Percentiles rank a stretch among this genome's conserved stretches.
These are phyloP conservation scores for Solanum corneliomulleri DNA, from an alignment of 257 asterid species.

Conservation along the genomic window DNA sequence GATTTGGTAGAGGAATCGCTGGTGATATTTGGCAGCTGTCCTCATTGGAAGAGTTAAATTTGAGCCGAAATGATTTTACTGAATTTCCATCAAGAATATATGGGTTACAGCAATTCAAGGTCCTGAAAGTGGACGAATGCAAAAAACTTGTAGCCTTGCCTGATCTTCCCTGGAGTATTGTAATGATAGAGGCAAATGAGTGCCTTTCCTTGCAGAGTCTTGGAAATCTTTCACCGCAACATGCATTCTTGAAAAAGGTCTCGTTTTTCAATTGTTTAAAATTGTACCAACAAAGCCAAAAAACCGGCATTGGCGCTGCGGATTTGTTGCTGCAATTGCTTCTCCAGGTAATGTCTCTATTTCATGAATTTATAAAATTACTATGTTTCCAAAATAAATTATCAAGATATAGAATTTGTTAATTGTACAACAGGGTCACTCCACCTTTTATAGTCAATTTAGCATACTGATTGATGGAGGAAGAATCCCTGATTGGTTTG, in stretches of 20 bases:
- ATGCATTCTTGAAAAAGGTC: constrained; percentile 3
- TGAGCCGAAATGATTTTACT: background rate
- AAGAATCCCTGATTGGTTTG: background rate
- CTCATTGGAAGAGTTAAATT: constrained; percentile 7
- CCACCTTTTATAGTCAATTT: background rate
- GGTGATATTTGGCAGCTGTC: background rate
- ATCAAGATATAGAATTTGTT: background rate
- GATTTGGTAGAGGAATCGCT: background rate
- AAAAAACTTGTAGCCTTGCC: background rate
- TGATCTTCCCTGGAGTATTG: constrained; percentile 7
- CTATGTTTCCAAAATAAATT: background rate
- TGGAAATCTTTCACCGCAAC: background rate
- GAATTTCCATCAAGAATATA: background rate
- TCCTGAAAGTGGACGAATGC: constrained; percentile 4
- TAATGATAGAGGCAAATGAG: constrained; percentile 2
- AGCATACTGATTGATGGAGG: constrained; percentile 1
- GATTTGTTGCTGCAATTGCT: background rate
- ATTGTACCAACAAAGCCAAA: background rate
- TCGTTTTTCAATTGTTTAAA: background rate
- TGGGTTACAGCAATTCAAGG: background rate
- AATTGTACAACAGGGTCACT: background rate
- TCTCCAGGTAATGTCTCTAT: constrained; percentile 1
- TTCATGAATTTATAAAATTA: background rate
- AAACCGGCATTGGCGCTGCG: background rate
- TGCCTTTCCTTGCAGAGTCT: background rate